Evolutionary conservation across 192 early-diverging fungal species (phyloP), one percentile per base, ranked within the genome.

Genomic region (Dimargaris verticillata): DNA sequence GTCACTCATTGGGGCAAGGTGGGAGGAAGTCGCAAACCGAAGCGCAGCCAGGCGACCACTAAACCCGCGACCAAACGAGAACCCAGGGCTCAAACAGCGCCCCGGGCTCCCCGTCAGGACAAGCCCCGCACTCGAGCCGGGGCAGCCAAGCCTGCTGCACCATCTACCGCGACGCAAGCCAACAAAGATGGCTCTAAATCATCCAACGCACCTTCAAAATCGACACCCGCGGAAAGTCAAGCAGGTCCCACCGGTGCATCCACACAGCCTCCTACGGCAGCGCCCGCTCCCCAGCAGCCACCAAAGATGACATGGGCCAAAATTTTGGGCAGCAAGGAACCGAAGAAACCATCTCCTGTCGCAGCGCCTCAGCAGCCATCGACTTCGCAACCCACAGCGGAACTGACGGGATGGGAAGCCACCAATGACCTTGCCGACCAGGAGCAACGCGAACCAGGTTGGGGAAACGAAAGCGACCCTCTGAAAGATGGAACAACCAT

Each of bases 1-100:
- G 82, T 81, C 20, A 73, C 73, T 54, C 84, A 89, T 65, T 95
- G 90, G 87, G 86, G 85, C 29, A 83, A 93, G 71, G 89, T 92
- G 65, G 22, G 22, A 49, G 88, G 87, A 73, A 83, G 80, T 69
- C 76, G 72, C 70, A 74, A 74, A 64, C 66, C 70, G 52, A 74
- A 77, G 69, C 72, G 68, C 49, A 63, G 69, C 70, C 47, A 68
- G 66, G 58, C 61, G 18, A 61, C 47, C 42, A 17, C 52, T 11
- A 51, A 49, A 28, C n/a, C 17, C n/a, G 61, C 50, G 25, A 28
- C 60, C 25, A 52, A 24, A 12, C 51, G 25, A 26, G 33, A 38
- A 38, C 33, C 33, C 18, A 44, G 20, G 41, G 57, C 33, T 43
- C 28, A 59, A 13, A 25, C 38, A 22, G 57, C 57, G 41, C 17